Base-by-base conservation (phyloP, 352 stramenopile species). In the Phytophthora boehmeriae region DNA sequence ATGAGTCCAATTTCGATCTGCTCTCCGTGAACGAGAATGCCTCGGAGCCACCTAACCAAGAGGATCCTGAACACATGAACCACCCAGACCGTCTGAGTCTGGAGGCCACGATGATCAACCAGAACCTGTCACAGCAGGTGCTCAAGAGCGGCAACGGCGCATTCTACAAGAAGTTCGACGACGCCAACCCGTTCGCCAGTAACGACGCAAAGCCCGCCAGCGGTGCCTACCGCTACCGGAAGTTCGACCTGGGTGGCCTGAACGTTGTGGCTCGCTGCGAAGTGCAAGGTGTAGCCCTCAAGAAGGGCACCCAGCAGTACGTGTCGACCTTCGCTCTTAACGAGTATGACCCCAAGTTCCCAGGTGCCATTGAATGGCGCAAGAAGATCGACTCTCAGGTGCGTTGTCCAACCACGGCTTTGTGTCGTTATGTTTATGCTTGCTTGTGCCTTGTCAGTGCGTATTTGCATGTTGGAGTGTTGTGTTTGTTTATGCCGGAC, bases 71-170 rank as follows among this genome's bases (percentile, higher is more conserved):
- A 50, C 86, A 89, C 64, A 97, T 99, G 66, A 99, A 99, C 83
- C 95, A 96, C 59, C 95, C 96, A 14, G 94, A 99, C 76, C 87
- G 97, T 22, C 83, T 99, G 11, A 94, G 81, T 56, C 80, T 99
- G 5, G 97, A 99, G 59, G 97, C 97, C 2, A 99, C 97, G 5
- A 98, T 97, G 84, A 98, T 99, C 73, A 99, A 99, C 80, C 96
- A 99, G 74, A 99, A 99, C 74, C 97, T 99, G 73, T 98, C 96
- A 25, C 97, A 99, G 71, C 97, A 99, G 75, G 96, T 98, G 38
- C 77, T 99, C 23, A 92, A 96, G 59, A 60, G 49, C 19, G 64
- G 61, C 36, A 75, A 71, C 4, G 68, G 61, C 16, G 68, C 68
- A 1, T 69, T 73, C 48, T 77, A 67, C 55, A 76, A 71, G 66